Base-by-base conservation (phyloP, 2,329 filamentous ascomycete genomes). In the Ascochyta lentis region DNA sequence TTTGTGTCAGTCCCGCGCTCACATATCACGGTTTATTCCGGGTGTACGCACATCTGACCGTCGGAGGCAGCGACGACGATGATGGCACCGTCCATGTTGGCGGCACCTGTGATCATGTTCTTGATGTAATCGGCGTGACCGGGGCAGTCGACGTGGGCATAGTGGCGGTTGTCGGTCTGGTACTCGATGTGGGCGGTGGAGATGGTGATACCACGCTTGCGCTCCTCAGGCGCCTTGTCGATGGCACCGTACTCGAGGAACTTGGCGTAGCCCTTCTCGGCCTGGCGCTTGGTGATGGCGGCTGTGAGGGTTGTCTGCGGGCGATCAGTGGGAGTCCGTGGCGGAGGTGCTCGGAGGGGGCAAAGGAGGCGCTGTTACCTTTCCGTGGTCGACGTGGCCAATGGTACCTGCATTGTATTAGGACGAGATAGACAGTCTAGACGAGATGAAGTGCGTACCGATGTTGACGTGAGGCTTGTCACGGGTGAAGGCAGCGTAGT, bases 71-170 rank as follows among this genome's bases (percentile, higher is more conserved):
- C 96, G 71, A 99, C 96, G 67, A 99, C 95, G 73, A 99, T 97
- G 77, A 99, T 94, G 73, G 95, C 94, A 73, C 95, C 95, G 73
- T 99, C 95, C 95, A 99, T 99, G 84, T 92, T 96, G 73, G 96
- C 94, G 62, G 95, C 93, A 88, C 95, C 95, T 67, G 95, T 99
- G 79, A 99, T 99, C 95, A 99, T 99, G 89, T 99, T 99, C 88
- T 99, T 99, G 84, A 99, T 98, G 86, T 99, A 99, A 92, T 99
- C 95, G 81, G 95, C 95, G 89, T 99, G 95, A 81, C 95, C 95
- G 56, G 95, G 95, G 81, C 95, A 99, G 86, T 99, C 95, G 83
- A 99, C 95, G 86, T 99, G 95, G 73, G 95, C 95, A 83, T 99
- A 99, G 84, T 99, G 95, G 75, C 95, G 89, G 76, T 84, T 84